Evolutionary conservation across 148 eudicot species (phyloP), one percentile per base, ranked within the genome.

Genomic region (Camellia lanceoleosa): DNA sequence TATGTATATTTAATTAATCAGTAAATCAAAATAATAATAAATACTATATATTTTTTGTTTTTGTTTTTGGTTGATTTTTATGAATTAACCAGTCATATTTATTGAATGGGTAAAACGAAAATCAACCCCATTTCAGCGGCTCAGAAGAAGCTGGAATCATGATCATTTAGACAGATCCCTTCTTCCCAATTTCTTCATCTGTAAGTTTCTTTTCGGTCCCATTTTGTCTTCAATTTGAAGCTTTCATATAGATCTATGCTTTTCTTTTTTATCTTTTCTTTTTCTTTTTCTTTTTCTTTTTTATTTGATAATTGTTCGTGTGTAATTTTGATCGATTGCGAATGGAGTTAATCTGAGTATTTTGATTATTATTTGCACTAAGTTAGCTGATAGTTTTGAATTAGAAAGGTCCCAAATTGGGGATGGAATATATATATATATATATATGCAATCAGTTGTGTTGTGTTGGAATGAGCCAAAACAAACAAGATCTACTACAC

Each of bases 101-200:
- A 68, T 20, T 15, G 16, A 8, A 43, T 49, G 52, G 55, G 73
- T 46, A 69, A 7, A 55, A 55, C 58, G 18, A 10, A 67, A 68
- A 6, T 16, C 52, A n/a, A 23, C 11, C 46, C 30, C 23, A 12
- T 1, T 30, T 71, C 75, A 51, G 23, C 60, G 18, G 44, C 75
- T 58, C 58, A 51, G 38, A 10, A 51, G 59, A 58, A 8, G 20
- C 74, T 71, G 23, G 8, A 11, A 23, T 47, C 75, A 60, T 20
- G 75, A 19, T 72, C 58, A 42, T 52, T 72, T 20, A 11, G 75
- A 30, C 16, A 19, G 38, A 41, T 60, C 14, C 75, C 49, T 72
- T 52, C 41, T 72, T 60, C 73, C 20, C 75, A 5, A 54, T 54
- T 51, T 52, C 75, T 72, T 54, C 75, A 23, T 16, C 75, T 23